phyloP scores from a whole-genome alignment of 2,329 filamentous ascomycete species.

The Beauveria sp. region DNA sequence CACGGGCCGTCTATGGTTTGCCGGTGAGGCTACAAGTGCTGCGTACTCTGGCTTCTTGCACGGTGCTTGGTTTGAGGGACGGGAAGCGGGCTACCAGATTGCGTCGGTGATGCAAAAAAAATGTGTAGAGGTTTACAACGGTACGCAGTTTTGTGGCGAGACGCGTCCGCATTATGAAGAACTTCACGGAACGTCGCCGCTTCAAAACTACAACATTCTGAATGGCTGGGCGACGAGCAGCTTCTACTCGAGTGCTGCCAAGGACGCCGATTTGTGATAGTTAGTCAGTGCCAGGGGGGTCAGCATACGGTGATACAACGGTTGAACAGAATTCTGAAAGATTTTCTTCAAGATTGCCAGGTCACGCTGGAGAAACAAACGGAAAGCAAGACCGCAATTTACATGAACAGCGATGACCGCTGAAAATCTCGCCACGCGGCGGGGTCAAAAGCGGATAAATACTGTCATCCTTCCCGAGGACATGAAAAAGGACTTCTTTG shows the following conservation, averaged over 20 bases:
- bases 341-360: too few species aligned
- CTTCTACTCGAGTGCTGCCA: conserved; percentile 15
- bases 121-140: conserved; percentile 14
- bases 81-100: conserved; percentile 37
- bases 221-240: conserved; percentile 33
- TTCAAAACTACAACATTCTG: conserved; percentile 23
- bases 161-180: conserved; percentile 16
- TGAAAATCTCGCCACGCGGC: too few species aligned
- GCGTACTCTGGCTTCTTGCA: conserved; percentile 61
- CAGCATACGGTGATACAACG: neutral
- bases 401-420: too few species aligned
- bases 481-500: too few species aligned
- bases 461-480: too few species aligned
- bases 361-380: too few species aligned
- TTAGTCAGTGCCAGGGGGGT: neutral
- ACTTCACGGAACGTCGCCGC: conserved; percentile 25
- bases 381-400: too few species aligned
- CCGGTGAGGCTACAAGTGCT: conserved; percentile 55
- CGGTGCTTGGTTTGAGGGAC: conserved; percentile 51
- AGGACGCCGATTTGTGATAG: neutral
- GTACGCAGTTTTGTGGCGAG: conserved; percentile 14
- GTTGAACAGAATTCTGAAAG: too few species aligned
- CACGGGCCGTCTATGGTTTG: conserved; percentile 53
- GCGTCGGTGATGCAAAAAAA: conserved; percentile 23
- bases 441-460: too few species aligned